Base-by-base conservation (phyloP, 495 filamentous ascomycete genomes). In the Apiosordaria backusii region DNA sequence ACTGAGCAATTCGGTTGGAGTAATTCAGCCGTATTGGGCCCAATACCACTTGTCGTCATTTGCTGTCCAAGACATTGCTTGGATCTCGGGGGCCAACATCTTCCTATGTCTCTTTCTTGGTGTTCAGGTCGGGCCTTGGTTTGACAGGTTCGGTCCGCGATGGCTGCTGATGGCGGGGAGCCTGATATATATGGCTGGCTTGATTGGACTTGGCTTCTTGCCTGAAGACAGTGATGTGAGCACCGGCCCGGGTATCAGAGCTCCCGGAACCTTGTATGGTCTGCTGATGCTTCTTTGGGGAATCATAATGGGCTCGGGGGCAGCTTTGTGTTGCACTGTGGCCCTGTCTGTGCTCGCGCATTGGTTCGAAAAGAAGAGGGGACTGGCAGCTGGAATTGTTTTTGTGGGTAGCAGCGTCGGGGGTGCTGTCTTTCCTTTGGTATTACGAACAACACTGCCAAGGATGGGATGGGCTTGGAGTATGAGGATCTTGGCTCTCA, bases 111-210 rank as follows among this genome's bases (percentile, higher is more conserved):
- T 85, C 0, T 82, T 83, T 58, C 72, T 83, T 6, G 83, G 83
- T 0, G 80, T 85, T 0, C 81, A 83, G 69, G 74, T 83, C 22
- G 84, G 84, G 0, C 83, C 84, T 6, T 68, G 84, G n/a, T 86
- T 86, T 61, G 84, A 86, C 70, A 74, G 79, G 3, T 84, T 83
- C 58, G 66, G 4, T 78, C 80, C 65, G n/a, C 45, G 65, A 54
- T 67, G 65, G 65, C 35, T 67, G 16, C 27, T 67, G 22, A 25
- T 59, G 13, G 65, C 29, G 16, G 65, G 65, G 4, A 67, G 65
- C 18, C 22, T 67, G 0, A 27, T 63, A 6, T 67, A 63, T 25
- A 2, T 62, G 5, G n/a, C 25, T 19, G 65, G 65, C 1, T 23
- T 67, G 50, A 4, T 61, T 5, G 65, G 65, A 3, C 22, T 67